These are phyloP conservation scores for Hyphopichia fennica DNA, from an alignment of 1,139 yeast genomes.

Conservation along the genomic window DNA sequence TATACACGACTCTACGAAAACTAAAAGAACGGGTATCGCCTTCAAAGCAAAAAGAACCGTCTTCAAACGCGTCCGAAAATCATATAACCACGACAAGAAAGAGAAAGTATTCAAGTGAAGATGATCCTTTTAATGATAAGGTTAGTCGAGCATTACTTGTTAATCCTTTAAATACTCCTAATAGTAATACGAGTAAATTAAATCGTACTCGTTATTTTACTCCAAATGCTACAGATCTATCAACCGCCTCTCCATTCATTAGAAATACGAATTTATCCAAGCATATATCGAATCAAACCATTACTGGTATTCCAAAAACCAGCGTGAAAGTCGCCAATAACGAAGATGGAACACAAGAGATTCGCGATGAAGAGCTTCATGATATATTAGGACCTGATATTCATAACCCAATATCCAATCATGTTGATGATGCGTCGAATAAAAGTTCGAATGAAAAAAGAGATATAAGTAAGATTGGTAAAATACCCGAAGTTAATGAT, in stretches of 20 bases:
- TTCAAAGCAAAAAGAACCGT: conserved; percentile 1
- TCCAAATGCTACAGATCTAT: conserved; percentile 3
- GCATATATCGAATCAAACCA: conserved; percentile 3
- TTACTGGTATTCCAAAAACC: too few relatives aligned
- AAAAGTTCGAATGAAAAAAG: too few relatives aligned
- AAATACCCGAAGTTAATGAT: background rate
- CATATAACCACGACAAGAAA: conserved; percentile 6
- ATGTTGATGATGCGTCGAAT: background rate
- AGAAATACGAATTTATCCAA: conserved; percentile 10
- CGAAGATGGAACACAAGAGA: too few relatives aligned
- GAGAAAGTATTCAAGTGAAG: conserved; percentile 19
- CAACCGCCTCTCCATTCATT: conserved; percentile 7
- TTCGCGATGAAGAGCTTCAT: too few relatives aligned
- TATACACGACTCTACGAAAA: conserved; percentile 15
- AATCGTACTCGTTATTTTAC: conserved; percentile 2
- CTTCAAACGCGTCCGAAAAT: conserved; percentile 9
- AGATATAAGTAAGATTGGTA: background rate
- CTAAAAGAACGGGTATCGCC: conserved; percentile 14
- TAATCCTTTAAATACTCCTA: background rate
- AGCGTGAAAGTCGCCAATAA: too few relatives aligned
- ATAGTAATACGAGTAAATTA: background rate
- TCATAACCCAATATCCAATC: too few relatives aligned
- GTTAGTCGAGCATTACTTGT: conserved; percentile 1
- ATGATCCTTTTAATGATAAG: conserved; percentile 33
- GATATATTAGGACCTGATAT: too few relatives aligned